A percentile compares a stretch with the other conserved stretches of the same genome.
Conservation (phyloP, 192 early-diverging fungal genomes). For the Neocallimastix lanati region DNA sequence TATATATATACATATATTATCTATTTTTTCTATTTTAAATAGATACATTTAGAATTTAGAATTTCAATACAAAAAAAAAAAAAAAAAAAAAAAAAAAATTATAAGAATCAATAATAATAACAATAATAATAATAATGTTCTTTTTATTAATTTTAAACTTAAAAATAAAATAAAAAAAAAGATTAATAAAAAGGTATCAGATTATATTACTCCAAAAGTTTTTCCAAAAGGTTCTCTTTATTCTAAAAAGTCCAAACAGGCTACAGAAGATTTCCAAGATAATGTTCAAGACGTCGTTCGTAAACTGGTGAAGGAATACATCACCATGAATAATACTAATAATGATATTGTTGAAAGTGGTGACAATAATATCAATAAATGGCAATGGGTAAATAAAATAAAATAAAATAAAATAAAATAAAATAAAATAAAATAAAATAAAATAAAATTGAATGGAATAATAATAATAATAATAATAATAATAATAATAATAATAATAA, state of each 20-base stretch:
- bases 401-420: no score
- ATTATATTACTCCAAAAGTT: slow-evolving; percentile 28
- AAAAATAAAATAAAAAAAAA: no score
- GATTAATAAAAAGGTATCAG: slow-evolving; percentile 31
- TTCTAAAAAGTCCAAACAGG: slow-evolving; percentile 23
- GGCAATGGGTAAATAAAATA: background rate
- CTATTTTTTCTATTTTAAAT: background rate
- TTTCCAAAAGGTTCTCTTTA: slow-evolving; percentile 17
- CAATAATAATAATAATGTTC: no score
- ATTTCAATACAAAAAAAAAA: no score
- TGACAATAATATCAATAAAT: background rate
- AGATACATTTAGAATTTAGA: no score
- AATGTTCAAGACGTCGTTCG: slow-evolving; percentile 27
- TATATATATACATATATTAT: background rate
- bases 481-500: no score
- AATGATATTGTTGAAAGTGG: background rate
- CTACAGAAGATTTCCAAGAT: slow-evolving; percentile 20
- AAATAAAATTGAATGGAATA: no score
- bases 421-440: no score
- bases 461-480: no score
- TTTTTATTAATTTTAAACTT: no score
- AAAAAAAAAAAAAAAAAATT: background rate
- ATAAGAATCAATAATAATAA: background rate
- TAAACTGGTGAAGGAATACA: slow-evolving; percentile 25
- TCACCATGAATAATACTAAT: background rate